phyloP scores from a whole-genome alignment of 2,329 filamentous ascomycete species.

The Aureobasidium melanogenum region DNA sequence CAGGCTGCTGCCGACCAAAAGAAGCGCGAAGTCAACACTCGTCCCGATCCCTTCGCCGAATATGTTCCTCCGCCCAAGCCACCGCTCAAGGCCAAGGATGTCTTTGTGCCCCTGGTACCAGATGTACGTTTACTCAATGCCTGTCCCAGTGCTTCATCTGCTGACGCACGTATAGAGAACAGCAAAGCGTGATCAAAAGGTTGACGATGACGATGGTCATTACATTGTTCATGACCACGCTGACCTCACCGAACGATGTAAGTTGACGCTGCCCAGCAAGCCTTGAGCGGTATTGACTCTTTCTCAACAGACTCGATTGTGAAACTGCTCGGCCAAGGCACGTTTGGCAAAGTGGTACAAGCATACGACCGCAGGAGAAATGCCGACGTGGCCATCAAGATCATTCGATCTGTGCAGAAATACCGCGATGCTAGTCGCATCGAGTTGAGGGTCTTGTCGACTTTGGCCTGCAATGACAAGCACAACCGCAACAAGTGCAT shows the following conservation, averaged over 20 bases:
- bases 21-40: conserved; percentile 58
- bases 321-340: conserved; percentile 87
- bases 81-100: conserved; percentile 72
- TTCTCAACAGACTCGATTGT: conserved; percentile 64
- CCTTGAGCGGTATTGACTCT: conserved; percentile 7
- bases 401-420: conserved; percentile 96
- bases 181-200: conserved; percentile 44
- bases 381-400: conserved; percentile 87
- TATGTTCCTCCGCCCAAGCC: conserved; percentile 85
- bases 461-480: conserved; percentile 81
- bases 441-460: conserved; percentile 85
- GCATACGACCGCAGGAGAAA: conserved; percentile 71
- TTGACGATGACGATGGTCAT: conserved; percentile 94
- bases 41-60: conserved; percentile 56
- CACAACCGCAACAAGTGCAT: conserved; percentile 95
- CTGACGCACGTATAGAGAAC: conserved; percentile 16
- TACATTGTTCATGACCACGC: conserved; percentile 88
- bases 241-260: conserved; percentile 82
- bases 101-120: conserved; percentile 48
- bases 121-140: conserved; percentile 41
- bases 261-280: conserved; percentile 30
- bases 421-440: conserved; percentile 95
- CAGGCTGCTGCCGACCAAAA: conserved; percentile 71
- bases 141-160: conserved; percentile 6
- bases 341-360: conserved; percentile 96